Conservation (phyloP, 805 yeast genomes). For the Candida broadrunensis region DNA sequence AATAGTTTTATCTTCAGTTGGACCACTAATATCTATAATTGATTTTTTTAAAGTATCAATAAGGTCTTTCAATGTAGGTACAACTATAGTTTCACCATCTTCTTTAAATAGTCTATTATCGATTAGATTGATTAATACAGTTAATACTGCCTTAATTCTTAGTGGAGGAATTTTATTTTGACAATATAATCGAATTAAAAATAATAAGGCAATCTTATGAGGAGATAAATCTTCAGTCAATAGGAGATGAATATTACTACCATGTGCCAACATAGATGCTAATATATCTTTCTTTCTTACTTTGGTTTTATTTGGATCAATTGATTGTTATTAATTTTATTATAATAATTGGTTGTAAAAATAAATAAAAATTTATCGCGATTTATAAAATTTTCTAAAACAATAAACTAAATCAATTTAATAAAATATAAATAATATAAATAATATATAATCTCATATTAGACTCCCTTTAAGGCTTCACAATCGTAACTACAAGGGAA, state of each 20-base stretch:
- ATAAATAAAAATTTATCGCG: too few relatives aligned
- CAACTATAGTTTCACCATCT: constrained; percentile 15
- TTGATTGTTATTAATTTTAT: too few relatives aligned
- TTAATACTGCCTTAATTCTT: constrained; percentile 35
- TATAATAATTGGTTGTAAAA: too few relatives aligned
- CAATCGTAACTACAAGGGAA: too few relatives aligned
- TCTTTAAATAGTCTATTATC: constrained; percentile 22
- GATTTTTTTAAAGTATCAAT: constrained; percentile 15
- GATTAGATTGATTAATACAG: constrained; percentile 43
- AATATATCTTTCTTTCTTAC: too few relatives aligned
- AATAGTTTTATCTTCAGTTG: constrained; percentile 15
- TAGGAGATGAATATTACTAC: constrained; percentile 16
- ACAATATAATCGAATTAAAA: constrained; percentile 31
- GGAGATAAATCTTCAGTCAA: constrained; percentile 49
- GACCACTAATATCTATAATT: constrained; percentile 1
- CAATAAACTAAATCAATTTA: too few relatives aligned
- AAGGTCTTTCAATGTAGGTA: constrained; percentile 32
- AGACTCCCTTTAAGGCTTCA: too few relatives aligned
- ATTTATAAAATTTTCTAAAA: too few relatives aligned
- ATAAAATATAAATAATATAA: too few relatives aligned
- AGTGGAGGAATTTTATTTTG: constrained; percentile 18
- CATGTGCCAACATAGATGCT: too few relatives aligned
- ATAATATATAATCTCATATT: too few relatives aligned
- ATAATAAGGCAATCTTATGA: constrained; percentile 49
- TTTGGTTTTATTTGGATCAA: too few relatives aligned